These are phyloP conservation scores for Monilinia aucupariae DNA, from an alignment of 2,329 filamentous ascomycete genomes.

Conservation along the genomic window DNA sequence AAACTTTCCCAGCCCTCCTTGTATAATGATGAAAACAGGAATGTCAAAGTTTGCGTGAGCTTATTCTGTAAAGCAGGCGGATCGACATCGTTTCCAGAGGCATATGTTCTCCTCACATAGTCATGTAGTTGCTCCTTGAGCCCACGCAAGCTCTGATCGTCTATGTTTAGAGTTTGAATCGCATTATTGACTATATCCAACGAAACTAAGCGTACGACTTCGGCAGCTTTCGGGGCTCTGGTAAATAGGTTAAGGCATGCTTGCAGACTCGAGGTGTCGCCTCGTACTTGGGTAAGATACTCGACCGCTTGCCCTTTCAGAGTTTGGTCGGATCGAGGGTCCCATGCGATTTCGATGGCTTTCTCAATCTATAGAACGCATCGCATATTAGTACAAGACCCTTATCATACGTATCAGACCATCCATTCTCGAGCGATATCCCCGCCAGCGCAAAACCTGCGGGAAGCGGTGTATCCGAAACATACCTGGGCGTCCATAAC, in stretches of 20 bases:
- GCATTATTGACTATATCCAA: constrained; percentile 93
- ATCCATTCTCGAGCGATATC: neutral
- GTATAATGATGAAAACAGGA: constrained; percentile 85
- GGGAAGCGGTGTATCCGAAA: constrained; percentile 19
- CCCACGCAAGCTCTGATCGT: constrained; percentile 63
- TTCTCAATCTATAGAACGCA: constrained; percentile 67
- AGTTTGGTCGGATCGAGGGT: constrained; percentile 67
- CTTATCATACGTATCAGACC: neutral
- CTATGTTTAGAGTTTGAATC: constrained; percentile 72
- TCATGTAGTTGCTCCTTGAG: constrained; percentile 77
- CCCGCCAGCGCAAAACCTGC: neutral
- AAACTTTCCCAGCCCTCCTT: constrained; percentile 81
- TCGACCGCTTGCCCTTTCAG: constrained; percentile 79
- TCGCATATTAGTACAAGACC: constrained; percentile 16
- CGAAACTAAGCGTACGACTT: constrained; percentile 81
- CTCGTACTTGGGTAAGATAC: constrained; percentile 71
- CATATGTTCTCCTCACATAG: constrained; percentile 75
- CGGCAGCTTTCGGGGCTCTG: constrained; percentile 66
- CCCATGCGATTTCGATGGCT: constrained; percentile 90
- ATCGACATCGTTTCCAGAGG: constrained; percentile 55
- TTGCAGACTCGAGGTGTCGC: constrained; percentile 84
- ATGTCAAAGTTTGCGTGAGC: constrained; percentile 90
- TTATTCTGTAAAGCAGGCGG: constrained; percentile 85
- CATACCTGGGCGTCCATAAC: constrained; percentile 35
- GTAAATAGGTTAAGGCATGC: constrained; percentile 82